Conservation (phyloP, 306 rosid species). For the Medicago arabica region DNA sequence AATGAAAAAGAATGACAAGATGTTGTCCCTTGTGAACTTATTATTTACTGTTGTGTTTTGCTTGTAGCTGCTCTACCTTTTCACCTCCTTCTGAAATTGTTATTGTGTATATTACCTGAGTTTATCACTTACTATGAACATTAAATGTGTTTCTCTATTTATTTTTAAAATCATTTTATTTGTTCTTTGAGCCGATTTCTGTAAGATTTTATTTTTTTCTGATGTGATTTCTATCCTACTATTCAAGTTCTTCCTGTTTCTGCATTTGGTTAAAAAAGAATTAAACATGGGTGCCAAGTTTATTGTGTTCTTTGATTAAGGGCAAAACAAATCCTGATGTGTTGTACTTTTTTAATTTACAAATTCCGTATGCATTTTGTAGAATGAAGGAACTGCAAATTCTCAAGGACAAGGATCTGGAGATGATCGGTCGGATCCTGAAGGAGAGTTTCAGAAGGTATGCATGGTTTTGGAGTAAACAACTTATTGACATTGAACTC, state of each 20-base stretch:
- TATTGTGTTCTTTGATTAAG: neutral
- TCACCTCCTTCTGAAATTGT: too few relatives aligned
- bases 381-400: constrained; percentile 59
- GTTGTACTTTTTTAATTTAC: constrained; percentile 13
- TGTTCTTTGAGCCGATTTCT: too few relatives aligned
- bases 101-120: too few relatives aligned
- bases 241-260: constrained; percentile 22
- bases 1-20: too few relatives aligned
- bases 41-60: too few relatives aligned
- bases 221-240: neutral
- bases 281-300: neutral
- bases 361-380: constrained; percentile 22
- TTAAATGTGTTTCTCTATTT: too few relatives aligned
- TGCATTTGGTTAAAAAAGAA: neutral
- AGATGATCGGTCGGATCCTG: constrained; percentile 48
- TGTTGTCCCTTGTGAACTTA: too few relatives aligned
- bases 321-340: constrained; percentile 14
- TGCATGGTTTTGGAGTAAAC: neutral
- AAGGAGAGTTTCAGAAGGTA: constrained; percentile 61
- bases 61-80: too few relatives aligned
- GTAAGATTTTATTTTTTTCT: too few relatives aligned
- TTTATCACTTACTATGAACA: too few relatives aligned
- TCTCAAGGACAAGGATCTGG: constrained; percentile 61
- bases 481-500: constrained; percentile 17
- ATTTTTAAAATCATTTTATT: too few relatives aligned